A percentile compares a stretch with the other conserved stretches of the same genome.
Evolutionary conservation across 306 rosid genomes (phyloP).

Genomic region (Hippophae gyantsensis): DNA sequence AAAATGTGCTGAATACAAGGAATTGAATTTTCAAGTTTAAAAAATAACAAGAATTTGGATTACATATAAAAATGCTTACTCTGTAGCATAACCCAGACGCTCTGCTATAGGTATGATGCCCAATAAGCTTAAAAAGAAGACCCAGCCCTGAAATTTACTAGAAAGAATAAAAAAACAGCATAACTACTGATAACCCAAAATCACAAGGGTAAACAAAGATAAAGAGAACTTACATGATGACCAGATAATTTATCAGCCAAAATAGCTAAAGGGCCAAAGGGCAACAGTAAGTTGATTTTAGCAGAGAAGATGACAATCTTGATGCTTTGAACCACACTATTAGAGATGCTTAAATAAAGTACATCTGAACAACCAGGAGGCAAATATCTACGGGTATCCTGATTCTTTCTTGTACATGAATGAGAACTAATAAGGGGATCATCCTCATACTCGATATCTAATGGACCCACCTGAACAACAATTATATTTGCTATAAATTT

Average conservation of each 20-base stretch:
- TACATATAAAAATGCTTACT: constrained; percentile 24
- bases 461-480: constrained; percentile 28
- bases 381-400: constrained; percentile 10
- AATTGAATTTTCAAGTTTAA: not conserved
- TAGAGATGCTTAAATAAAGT: constrained; percentile 17
- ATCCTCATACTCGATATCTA: constrained; percentile 34
- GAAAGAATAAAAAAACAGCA: constrained; percentile 4
- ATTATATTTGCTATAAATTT: not conserved
- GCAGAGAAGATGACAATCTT: constrained; percentile 36
- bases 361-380: constrained; percentile 20
- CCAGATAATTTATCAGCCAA: constrained; percentile 26
- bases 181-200: not conserved
- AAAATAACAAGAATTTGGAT: not conserved
- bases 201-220: not conserved
- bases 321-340: constrained; percentile 30
- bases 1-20: not conserved
- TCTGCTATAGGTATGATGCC: constrained; percentile 48
- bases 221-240: constrained; percentile 35
- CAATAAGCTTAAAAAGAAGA: constrained; percentile 39
- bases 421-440: constrained; percentile 27
- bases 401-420: constrained; percentile 19
- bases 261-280: constrained; percentile 42
- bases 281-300: constrained; percentile 38
- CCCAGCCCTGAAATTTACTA: constrained; percentile 35
- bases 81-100: constrained; percentile 45